These are phyloP conservation scores for Sarocladiaceae sp. DNA, from an alignment of 2,329 filamentous ascomycete species.

Conservation along the genomic window DNA sequence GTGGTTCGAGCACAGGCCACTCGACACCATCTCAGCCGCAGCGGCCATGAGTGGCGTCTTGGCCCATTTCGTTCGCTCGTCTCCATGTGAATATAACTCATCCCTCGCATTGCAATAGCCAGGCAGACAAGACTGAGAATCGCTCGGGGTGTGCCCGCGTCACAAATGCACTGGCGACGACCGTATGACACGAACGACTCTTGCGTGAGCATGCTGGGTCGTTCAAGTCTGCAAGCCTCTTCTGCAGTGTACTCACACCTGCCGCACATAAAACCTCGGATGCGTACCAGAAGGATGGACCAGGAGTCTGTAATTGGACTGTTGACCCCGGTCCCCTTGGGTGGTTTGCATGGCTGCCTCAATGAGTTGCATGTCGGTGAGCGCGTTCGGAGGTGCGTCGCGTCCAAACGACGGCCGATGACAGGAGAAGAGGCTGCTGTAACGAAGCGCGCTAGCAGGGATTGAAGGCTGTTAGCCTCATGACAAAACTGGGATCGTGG, in stretches of 20 bases:
- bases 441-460: slow-evolving; percentile 8
- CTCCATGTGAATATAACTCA: neutral
- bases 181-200: neutral
- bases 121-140: neutral
- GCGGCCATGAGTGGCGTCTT: neutral
- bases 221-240: neutral
- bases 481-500: neutral
- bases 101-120: neutral
- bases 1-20: slow-evolving; percentile 8
- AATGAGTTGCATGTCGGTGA: slow-evolving; percentile 10
- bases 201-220: slow-evolving; percentile 3
- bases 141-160: too few relatives aligned
- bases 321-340: neutral
- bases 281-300: neutral
- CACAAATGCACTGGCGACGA: neutral
- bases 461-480: neutral
- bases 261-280: neutral
- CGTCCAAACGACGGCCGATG: neutral
- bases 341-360: slow-evolving; percentile 5
- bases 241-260: neutral
- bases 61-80: neutral
- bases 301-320: neutral
- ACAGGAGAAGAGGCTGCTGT: neutral
- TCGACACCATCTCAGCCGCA: slow-evolving; percentile 3
- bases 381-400: slow-evolving; percentile 6